These are phyloP conservation scores for Bolboschoenus planiculmis DNA, from an alignment of 176 grass and related monocot species.

Conservation along the genomic window DNA sequence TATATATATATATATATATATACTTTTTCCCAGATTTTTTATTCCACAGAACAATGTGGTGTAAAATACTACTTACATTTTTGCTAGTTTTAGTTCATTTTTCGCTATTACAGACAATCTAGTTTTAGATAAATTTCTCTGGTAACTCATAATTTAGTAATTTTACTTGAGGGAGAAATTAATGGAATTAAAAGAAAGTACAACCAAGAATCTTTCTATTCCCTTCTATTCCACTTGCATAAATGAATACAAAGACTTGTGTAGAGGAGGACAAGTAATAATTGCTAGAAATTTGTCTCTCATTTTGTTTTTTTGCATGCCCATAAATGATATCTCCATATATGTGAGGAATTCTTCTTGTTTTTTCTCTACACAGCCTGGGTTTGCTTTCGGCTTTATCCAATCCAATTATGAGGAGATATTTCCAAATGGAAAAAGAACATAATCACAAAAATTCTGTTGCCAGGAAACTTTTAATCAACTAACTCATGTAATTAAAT, in stretches of 20 bases:
- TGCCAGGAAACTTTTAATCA: not conserved
- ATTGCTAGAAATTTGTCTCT: not conserved
- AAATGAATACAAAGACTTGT: conserved; percentile 7
- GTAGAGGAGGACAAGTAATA: not conserved
- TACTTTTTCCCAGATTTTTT: not conserved
- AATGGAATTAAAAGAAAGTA: not conserved
- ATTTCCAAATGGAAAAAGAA: not conserved
- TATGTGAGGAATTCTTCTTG: not conserved
- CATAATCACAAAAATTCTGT: not conserved
- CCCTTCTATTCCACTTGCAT: conserved; percentile 6
- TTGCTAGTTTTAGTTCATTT: not conserved
- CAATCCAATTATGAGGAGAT: not conserved
- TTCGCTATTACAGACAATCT: not conserved
- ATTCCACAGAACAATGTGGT: not conserved
- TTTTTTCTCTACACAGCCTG: not conserved
- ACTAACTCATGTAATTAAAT: no score
- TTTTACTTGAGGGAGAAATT: not conserved
- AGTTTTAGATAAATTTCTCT: not conserved
- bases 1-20: not conserved
- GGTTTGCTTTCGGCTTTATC: not conserved
- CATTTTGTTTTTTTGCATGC: not conserved
- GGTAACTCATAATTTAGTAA: not conserved
- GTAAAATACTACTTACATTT: not conserved
- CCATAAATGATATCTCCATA: not conserved
- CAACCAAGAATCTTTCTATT: not conserved